Evolutionary conservation across 345 rosid genomes (phyloP), one percentile per base, ranked within the genome.

Genomic region (Murraya paniculata): DNA sequence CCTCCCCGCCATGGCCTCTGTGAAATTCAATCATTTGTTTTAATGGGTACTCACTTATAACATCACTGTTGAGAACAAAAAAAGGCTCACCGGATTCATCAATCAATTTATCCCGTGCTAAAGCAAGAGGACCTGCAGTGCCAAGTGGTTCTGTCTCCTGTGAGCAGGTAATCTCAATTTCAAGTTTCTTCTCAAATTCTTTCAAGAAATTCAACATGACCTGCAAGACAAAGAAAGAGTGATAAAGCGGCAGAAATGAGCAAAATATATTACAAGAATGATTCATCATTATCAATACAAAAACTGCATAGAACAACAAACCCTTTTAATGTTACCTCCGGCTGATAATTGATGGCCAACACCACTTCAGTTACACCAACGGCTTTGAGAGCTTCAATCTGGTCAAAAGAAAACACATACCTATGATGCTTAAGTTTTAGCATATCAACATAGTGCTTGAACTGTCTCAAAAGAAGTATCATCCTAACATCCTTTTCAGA

Each of bases 131-230:
- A 73, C 93, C 97, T 75, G 95, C 95, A 31, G 97, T 92, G 71
- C 97, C 95, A 30, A 91, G 95, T 35, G 97, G 93, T 80, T 93
- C 97, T 9, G 97, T 88, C 87, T 93, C 97, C 69, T 90, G 95
- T 11, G 95, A 93, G 87, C 91, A 93, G 9, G 88, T 87, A 82
- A 93, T 93, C 84, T 81, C 91, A 71, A 93, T 93, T 28, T 85
- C 94, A 53, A 93, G 87, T 82, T 93, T 91, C 41, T 88, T 73
- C 88, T 93, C 93, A 84, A 87, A 91, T 55, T 88, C 91, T 82
- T 90, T 91, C 86, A 93, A 79, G 82, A 92, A 92, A 79, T 86
- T 88, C 80, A 91, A 59, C 95, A 91, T 91, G 70, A 91, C 86
- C 95, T 92, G 86, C 78, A 76, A 45, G 59, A 33, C 41, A 24